Base-by-base conservation (phyloP, 495 filamentous ascomycete species). In the Neurospora africana region DNA sequence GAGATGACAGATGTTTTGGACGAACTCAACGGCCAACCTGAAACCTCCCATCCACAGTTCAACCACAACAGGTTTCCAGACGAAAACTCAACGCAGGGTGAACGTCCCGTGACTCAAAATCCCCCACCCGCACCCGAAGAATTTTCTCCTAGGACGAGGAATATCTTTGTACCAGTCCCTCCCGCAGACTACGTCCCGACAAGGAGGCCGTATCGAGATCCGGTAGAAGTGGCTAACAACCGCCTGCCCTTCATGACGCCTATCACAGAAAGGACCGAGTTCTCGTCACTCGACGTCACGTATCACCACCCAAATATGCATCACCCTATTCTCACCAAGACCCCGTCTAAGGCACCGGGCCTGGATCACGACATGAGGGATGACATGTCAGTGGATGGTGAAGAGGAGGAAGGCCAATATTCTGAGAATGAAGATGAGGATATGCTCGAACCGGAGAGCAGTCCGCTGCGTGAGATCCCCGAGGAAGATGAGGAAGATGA, bases 221-320 rank as follows among this genome's bases (percentile, higher is more conserved):
- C 91, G 74, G 85, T 84, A 2, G 87, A 92, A 75, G 84, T 89
- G 69, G 91, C 92, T 73, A 94, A 97, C 74, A 96, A 91, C 78
- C 90, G 93, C 68, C 84, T 98, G 9, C 95, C 94, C 41, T 98
- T 97, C 80, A 99, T 99, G 95, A 99, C 95, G 1, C 95, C 95
- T 15, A 99, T 99, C 72, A 93, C 95, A 8, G 95, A 99, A 79
- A 91, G 91, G 75, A 99, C 95, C 0, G 95, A 99, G 81, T 33
- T 65, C 27, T 91, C 89, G 27, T 95, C 93, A 0, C 78, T 97
- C 27, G 90, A 89, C 33, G 82, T 91, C 35, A 84, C 87, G 67
- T 90, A 90, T 2, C 83, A 80, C 74, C 74, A 83, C 76, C 79
- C 84, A 77, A 80, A 89, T 68, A 84, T 87, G 75, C 82, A 85